Base-by-base conservation (phyloP, 1,139 yeast species). In the Suhomyces anneliseae region DNA sequence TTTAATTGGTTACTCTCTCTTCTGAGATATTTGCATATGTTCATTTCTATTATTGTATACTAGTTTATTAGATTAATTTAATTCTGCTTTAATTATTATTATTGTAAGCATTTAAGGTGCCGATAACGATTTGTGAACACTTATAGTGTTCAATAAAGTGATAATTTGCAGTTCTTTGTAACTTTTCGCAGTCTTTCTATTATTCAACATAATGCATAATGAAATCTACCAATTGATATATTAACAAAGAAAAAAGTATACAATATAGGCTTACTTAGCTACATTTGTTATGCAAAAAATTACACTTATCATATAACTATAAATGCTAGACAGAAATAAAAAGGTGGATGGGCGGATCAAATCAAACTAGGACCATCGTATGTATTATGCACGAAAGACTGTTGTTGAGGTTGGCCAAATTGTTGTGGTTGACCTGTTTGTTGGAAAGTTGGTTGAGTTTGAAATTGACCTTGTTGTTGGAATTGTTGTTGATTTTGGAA, bases 281-380 rank as follows among this genome's bases (percentile, higher is more conserved):
- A 29, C 32, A 29, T 12, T 8, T 34, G 3, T 10, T 11, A 26
- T 14, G 11, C 11, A 26, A 15, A 27, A 32, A 9, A 8, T 36
- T 11, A 15, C 35, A 27, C 14, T 19, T 27, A 35, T 8, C 5
- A 14, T 32, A 24, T 38, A 8, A 37, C 14, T 33, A 34, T 15
- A 9, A 29, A 33, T 38, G 31, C 14, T 32, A 26, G n/a, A 26
- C 10, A 27, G 43, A 44, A 44, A 44, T 44, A 37, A 44, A 44
- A 15, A 34, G 26, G 39, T 26, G 32, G 19, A 27, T 24, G 12
- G 15, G n/a, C 11, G 11, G 12, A 40, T 50, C 50, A 62, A 36
- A 62, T 62, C 44, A 62, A 56, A 48, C 62, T 61, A 31, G 66
- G 65, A 2, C 60, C 62, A 26, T 59, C 58, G 43, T 59, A 57